Base-by-base conservation (phyloP, 73 alveolate genomes). In the Paramecium caudatum region DNA sequence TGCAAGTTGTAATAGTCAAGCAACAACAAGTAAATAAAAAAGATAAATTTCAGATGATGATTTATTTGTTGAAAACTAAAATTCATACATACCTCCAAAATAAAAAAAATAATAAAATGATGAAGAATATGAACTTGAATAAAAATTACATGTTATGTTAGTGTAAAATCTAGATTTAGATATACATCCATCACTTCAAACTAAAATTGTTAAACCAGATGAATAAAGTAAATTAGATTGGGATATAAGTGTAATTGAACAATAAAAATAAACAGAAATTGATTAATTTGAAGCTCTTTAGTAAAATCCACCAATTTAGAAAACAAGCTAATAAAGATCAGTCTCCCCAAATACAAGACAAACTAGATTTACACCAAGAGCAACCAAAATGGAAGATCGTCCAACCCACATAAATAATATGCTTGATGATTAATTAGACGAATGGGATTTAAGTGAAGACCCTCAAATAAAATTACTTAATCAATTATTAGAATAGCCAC, bases 321-420 rank as follows among this genome's bases (percentile, higher is more conserved):
- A n/a, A n/a, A n/a, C n/a, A n/a, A n/a, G n/a, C n/a, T n/a, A n/a
- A n/a, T n/a, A 37, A 7, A 74, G 21, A 43, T 74, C 88, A 2
- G 4, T 27, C 8, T 74, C 88, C 1, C 88, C 88, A 1, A 74
- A 74, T 17, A 45, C 68, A 16, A 74, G 88, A 45, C 32, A 74
- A 74, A 74, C 88, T 1, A 74, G 88, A 74, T 74, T 74, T 45
- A 74, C 88, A 9, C 62, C 62, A 41, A 74, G 88, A 74, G 46
- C 19, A 10, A 74, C 88, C 12, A 27, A 41, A 23, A 74, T 74
- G 88, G 88, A 74, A 45, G 39, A 74, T 16, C 36, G 88, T 16
- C 43, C 68, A 2, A 74, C 88, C 1, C 47, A 74, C n/a, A 41
- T 74, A 36, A 43, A 43, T 39, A 45, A 74, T 45, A 74, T 74